Base-by-base conservation (phyloP, 2,329 filamentous ascomycete genomes). In the Neonectria hederae region DNA sequence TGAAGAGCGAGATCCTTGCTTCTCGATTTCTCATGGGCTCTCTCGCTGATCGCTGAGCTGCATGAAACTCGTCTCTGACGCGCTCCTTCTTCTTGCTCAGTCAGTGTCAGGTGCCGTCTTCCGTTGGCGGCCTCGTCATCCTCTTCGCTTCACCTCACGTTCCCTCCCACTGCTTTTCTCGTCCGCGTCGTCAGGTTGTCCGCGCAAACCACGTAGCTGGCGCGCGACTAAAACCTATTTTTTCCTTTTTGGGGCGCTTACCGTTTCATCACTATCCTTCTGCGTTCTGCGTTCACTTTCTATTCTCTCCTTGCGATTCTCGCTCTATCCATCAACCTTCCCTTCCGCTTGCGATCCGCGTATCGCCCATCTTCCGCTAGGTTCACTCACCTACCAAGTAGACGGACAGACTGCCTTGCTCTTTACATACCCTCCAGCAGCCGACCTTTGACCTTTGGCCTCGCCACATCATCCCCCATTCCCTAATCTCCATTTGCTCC, bases 31-130 rank as follows among this genome's bases (percentile, higher is more conserved):
- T 22, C 22, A 19, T 8, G 35, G 35, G 42, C 19, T 48, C 22
- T 17, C 4, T 22, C 10, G 19, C 24, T n/a, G 17, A 11, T 49
- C 46, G 8, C 14, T 26, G 24, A 19, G 46, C 46, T 51, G 28
- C 48, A 51, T 51, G 46, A 51, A 51, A 51, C 46, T 22, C 5
- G 14, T n/a, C n/a, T 32, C 48, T 51, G 48, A 35, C 48, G 48
- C 48, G 48, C 48, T 51, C 48, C 48, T 19, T 32, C 48, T 51
- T 8, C 21, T n/a, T 28, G 10, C 28, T 28, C 28, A 28, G 28
- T 28, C 10, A 35, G 17, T 42, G 38, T 42, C 38, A 7, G 28
- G 28, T 28, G 8, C 28, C n/a, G 35, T 38, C 10, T 5, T 40
- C 38, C 9, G 38, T 21, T 42, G 38, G n/a, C 4, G 38, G 28